Conservation (phyloP, 352 stramenopile genomes). For the Pythium volutum region DNA sequence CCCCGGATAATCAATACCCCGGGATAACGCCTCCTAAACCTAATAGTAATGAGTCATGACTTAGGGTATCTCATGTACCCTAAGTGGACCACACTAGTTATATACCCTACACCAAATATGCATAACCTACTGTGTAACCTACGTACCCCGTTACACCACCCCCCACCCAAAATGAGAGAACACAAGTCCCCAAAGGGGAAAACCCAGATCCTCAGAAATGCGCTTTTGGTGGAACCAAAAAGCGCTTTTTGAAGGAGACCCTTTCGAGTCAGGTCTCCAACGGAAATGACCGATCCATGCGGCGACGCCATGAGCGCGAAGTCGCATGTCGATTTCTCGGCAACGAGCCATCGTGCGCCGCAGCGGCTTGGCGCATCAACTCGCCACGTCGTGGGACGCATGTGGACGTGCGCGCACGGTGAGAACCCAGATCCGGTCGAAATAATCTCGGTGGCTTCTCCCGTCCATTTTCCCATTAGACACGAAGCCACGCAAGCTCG, state of each 20-base stretch:
- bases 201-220: background rate
- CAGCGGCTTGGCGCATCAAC: background rate
- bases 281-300: background rate
- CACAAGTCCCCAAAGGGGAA: background rate
- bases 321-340: constrained; percentile 1
- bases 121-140: background rate
- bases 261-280: background rate
- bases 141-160: background rate
- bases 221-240: no score
- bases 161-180: background rate
- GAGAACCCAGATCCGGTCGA: no score
- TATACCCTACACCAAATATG: constrained; percentile 16
- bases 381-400: background rate
- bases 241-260: background rate
- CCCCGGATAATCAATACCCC: background rate
- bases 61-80: constrained; percentile 16
- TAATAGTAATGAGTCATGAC: constrained; percentile 11
- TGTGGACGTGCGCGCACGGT: no score
- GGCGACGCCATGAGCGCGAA: background rate
- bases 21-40: background rate
- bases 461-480: no score
- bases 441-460: no score
- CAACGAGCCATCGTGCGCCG: background rate
- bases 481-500: no score
- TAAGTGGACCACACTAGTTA: constrained; percentile 17